phyloP scores from a whole-genome alignment of 352 stramenopile species.

The Phytophthora fragariaefolia region DNA sequence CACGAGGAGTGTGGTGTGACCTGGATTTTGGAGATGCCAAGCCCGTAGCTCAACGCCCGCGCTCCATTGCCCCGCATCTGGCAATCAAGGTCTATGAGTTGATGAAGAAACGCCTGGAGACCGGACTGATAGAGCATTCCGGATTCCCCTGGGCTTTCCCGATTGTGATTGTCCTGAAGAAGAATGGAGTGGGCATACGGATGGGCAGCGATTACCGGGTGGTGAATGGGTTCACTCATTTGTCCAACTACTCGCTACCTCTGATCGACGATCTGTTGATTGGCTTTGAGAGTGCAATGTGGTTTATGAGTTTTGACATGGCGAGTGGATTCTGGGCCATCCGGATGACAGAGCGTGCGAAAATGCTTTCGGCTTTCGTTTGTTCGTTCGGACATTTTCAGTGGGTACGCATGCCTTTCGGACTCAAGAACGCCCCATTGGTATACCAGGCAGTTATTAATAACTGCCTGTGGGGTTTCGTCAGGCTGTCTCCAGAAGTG shows the following conservation, averaged over 20 bases:
- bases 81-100: slow-evolving; percentile 11
- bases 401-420: slow-evolving; percentile 23
- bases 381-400: slow-evolving; percentile 35
- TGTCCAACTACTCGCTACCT: slow-evolving; percentile 23
- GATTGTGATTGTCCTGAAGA: slow-evolving; percentile 15
- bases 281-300: slow-evolving; percentile 27
- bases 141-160: not conserved
- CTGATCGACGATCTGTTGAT: slow-evolving; percentile 34
- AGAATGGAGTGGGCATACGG: slow-evolving; percentile 9
- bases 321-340: slow-evolving; percentile 31
- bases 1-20: not conserved
- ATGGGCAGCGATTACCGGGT: slow-evolving; percentile 29
- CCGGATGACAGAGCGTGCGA: slow-evolving; percentile 21
- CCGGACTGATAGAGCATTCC: not conserved
- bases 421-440: slow-evolving; percentile 24
- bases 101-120: slow-evolving; percentile 8
- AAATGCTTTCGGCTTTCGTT: slow-evolving; percentile 26
- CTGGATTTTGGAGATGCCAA: not conserved
- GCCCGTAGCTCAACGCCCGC: not conserved
- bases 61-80: not conserved
- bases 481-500: not conserved
- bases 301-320: slow-evolving; percentile 30
- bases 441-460: slow-evolving; percentile 26
- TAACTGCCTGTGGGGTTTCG: slow-evolving; percentile 26
- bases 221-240: slow-evolving; percentile 23